Evolutionary conservation across 768 basidiomycete genomes (phyloP).

Genomic region (Neoboletus brunneissimus): DNA sequence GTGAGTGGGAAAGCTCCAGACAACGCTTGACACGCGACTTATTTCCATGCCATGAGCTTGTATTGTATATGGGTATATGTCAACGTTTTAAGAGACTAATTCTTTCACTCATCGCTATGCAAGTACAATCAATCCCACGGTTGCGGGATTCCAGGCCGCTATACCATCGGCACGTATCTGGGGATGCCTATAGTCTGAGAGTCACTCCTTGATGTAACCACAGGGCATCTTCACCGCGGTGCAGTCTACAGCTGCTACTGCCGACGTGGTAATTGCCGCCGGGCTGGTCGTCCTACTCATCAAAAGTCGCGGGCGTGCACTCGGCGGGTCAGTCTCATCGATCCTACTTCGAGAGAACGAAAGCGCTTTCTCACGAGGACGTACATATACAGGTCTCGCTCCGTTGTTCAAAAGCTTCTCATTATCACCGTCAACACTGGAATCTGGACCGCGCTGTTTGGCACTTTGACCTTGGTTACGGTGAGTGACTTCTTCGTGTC

Average conservation of each 20-base stretch:
- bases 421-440: constrained; percentile 12
- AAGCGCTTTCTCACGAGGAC: not conserved
- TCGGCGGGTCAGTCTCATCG: not conserved
- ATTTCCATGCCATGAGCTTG: not conserved
- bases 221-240: constrained; percentile 1
- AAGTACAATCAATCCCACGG: constrained; percentile 4
- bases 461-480: not conserved
- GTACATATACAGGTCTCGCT: not conserved
- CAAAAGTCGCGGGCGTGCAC: not conserved
- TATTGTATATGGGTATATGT: not conserved
- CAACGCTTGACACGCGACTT: not conserved
- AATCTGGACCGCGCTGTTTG: constrained; percentile 14
- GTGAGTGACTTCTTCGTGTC: not conserved
- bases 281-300: not conserved
- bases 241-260: not conserved
- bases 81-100: not conserved
- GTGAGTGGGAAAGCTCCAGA: not conserved
- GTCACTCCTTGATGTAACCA: not conserved
- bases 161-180: too few relatives aligned
- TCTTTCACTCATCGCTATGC: not conserved
- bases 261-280: constrained; percentile 3
- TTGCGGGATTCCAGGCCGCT: too few relatives aligned
- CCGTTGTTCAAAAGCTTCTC: constrained; percentile 6
- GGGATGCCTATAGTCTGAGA: not conserved
- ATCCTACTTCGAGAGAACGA: not conserved